phyloP scores from a whole-genome alignment of 371 early-diverging fungal genomes.

The Rhizopus arrhizus region DNA sequence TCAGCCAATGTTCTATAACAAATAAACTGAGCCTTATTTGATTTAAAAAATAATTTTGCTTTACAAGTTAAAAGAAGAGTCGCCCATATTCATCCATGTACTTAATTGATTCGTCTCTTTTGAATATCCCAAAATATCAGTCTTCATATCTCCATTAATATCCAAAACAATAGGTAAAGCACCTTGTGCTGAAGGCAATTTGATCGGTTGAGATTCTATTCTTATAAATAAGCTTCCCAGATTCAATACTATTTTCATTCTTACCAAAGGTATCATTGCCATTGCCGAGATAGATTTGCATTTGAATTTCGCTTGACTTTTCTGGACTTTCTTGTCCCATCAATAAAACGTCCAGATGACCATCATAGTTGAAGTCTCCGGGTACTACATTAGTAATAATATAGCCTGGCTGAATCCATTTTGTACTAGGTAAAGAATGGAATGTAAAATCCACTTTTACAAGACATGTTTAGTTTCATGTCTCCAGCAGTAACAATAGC shows the following conservation, averaged over 20 bases:
- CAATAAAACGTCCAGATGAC: conserved; percentile 79
- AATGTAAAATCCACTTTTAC: conserved; percentile 22
- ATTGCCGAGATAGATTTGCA: conserved; percentile 76
- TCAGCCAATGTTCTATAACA: conserved; percentile 36
- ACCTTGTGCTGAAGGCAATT: conserved; percentile 56
- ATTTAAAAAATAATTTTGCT: conserved; percentile 4
- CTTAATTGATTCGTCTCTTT: conserved; percentile 40
- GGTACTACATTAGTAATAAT: conserved; percentile 78
- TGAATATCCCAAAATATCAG: conserved; percentile 79
- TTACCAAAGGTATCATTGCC: conserved; percentile 67
- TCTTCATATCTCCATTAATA: conserved; percentile 75
- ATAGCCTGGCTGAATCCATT: conserved; percentile 33
- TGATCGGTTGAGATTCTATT: conserved; percentile 45
- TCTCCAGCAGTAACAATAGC: neutral
- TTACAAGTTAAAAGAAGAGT: conserved; percentile 44
- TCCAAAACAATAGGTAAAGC: conserved; percentile 83
- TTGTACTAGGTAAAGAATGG: conserved; percentile 9
- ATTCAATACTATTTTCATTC: neutral
- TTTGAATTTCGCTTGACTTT: conserved; percentile 53
- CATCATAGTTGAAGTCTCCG: conserved; percentile 87
- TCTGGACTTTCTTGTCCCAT: conserved; percentile 58
- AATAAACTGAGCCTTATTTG: neutral
- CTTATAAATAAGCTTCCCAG: neutral
- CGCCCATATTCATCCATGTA: conserved; percentile 58
- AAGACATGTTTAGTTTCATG: no score